Percentiles rank a stretch among this genome's conserved stretches.
phyloP scores from a whole-genome alignment of 768 basidiomycete species.

The Auricularia cornea region DNA sequence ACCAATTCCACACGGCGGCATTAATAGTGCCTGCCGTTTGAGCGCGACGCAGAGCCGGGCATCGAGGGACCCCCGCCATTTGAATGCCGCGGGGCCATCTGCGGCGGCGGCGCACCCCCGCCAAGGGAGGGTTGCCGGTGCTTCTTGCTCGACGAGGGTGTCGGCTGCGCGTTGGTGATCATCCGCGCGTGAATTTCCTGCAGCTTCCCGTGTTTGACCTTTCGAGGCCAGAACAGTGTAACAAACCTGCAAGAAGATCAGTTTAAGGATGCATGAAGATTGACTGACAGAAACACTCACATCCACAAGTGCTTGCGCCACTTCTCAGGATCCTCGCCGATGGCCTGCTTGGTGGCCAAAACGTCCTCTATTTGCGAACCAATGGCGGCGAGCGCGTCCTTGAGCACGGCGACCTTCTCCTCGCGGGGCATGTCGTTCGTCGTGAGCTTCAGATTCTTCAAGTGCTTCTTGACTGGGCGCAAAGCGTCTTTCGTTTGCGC shows the following conservation, averaged over 20 bases:
- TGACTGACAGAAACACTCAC: constrained; percentile 42
- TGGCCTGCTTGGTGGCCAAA: constrained; percentile 61
- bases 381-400: constrained; percentile 90
- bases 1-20: too few relatives aligned
- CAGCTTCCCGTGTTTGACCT: constrained; percentile 87
- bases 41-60: background rate
- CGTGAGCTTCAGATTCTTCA: constrained; percentile 94
- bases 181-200: constrained; percentile 96
- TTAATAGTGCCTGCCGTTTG: background rate
- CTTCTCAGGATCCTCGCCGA: constrained; percentile 74
- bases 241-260: constrained; percentile 56
- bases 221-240: constrained; percentile 95
- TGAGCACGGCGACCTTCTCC: constrained; percentile 91
- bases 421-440: constrained; percentile 91
- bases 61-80: background rate
- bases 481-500: constrained; percentile 86
- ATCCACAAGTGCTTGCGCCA: constrained; percentile 97
- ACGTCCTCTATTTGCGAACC: constrained; percentile 87
- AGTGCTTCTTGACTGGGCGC: constrained; percentile 92
- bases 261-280: background rate
- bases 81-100: background rate
- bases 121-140: background rate
- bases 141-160: background rate
- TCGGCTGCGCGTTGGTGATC: constrained; percentile 53
- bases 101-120: background rate